Evolutionary conservation across 805 yeast species (phyloP).

Genomic region (Candida qinlingensis): DNA sequence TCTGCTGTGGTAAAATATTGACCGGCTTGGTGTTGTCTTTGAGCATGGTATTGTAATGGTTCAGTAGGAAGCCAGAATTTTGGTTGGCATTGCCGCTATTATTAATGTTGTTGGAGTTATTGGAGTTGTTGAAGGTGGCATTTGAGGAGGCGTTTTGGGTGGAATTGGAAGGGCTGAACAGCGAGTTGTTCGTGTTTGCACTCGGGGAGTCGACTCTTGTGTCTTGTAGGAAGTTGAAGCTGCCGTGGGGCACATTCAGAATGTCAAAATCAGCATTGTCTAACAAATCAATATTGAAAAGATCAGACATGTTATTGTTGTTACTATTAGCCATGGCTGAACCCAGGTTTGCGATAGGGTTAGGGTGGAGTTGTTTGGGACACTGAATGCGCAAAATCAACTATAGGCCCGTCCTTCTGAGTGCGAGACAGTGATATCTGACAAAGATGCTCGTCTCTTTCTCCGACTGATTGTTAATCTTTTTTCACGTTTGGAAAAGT

Average conservation of each 20-base stretch:
- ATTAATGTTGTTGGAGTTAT: not conserved
- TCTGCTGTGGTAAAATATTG: not conserved
- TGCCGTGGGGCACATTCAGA: slow-evolving; percentile 19
- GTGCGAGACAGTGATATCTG: no score
- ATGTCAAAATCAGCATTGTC: slow-evolving; percentile 21
- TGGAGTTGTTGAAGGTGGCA: slow-evolving; percentile 4
- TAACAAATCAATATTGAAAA: slow-evolving; percentile 18
- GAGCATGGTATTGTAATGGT: slow-evolving; percentile 1
- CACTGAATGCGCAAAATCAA: no score
- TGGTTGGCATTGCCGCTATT: not conserved
- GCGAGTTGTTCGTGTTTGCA: not conserved
- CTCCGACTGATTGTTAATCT: not conserved
- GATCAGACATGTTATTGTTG: not conserved
- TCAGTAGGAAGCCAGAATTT: not conserved
- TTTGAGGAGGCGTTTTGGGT: not conserved
- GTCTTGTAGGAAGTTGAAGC: slow-evolving; percentile 8
- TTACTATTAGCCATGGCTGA: not conserved
- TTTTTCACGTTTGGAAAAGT: not conserved
- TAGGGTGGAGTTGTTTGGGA: no score
- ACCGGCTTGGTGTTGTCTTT: not conserved
- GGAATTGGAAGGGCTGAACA: slow-evolving; percentile 6
- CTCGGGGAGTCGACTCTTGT: slow-evolving; percentile 2
- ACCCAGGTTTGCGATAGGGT: not conserved
- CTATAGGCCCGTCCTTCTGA: no score
- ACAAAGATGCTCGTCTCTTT: not conserved